These are phyloP conservation scores for Sporothrix protearum DNA, from an alignment of 2,329 filamentous ascomycete genomes.

Conservation along the genomic window DNA sequence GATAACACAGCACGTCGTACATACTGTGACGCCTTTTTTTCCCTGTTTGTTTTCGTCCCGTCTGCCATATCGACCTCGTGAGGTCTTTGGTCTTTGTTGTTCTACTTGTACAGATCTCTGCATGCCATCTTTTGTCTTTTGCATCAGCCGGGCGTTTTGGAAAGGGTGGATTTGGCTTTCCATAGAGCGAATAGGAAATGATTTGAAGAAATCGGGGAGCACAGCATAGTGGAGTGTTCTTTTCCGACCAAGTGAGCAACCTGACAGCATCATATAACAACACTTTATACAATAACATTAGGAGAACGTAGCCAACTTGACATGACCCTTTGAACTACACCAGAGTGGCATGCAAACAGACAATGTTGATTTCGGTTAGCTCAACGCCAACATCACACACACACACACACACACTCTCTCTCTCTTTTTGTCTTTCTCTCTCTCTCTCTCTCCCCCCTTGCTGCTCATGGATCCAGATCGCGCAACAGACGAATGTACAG, in stretches of 20 bases:
- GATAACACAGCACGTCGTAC: neutral
- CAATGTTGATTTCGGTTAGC: too few relatives aligned
- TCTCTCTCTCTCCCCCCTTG: neutral
- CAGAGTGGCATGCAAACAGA: too few relatives aligned
- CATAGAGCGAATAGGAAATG: too few relatives aligned
- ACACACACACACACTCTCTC: too few relatives aligned
- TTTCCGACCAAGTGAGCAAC: too few relatives aligned
- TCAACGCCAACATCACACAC: too few relatives aligned
- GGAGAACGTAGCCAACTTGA: neutral
- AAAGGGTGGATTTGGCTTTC: neutral
- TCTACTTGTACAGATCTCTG: neutral
- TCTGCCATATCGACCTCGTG: neutral
- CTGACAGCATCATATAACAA: neutral
- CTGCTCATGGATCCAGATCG: conserved; percentile 11
- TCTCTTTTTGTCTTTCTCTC: too few relatives aligned
- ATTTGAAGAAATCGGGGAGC: too few relatives aligned
- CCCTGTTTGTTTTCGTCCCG: neutral
- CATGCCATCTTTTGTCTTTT: neutral
- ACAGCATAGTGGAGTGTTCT: too few relatives aligned
- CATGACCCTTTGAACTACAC: neutral
- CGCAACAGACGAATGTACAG: conserved; percentile 22
- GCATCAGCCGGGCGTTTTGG: conserved; percentile 1
- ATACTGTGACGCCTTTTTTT: neutral
- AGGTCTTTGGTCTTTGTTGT: neutral
- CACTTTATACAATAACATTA: neutral